These are phyloP conservation scores for Epithemia pelagica DNA, from an alignment of 108 stramenopile genomes.

Conservation along the genomic window DNA sequence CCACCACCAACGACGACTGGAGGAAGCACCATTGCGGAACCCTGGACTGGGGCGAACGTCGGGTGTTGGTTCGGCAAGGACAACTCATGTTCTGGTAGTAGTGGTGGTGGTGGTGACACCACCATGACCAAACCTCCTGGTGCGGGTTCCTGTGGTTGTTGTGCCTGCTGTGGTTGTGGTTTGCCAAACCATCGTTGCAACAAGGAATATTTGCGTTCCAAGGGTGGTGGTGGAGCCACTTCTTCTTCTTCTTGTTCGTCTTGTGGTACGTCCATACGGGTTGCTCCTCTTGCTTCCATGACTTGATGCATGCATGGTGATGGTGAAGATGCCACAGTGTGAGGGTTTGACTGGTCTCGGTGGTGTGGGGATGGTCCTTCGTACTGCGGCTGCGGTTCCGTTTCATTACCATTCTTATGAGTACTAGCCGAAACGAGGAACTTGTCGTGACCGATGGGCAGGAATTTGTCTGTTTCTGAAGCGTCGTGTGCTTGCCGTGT, in stretches of 20 bases:
- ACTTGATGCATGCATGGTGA: too few species aligned
- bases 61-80: too few species aligned
- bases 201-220: neutral
- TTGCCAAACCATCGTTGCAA: neutral
- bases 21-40: too few species aligned
- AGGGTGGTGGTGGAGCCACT: neutral
- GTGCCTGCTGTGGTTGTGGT: neutral
- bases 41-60: too few species aligned
- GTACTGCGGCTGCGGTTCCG: too few species aligned
- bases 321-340: too few species aligned
- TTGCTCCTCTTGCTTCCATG: neutral
- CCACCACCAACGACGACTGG: too few species aligned
- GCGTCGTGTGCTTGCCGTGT: neutral
- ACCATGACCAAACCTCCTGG: neutral
- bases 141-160: neutral
- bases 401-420: too few species aligned
- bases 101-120: neutral
- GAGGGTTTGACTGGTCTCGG: neutral
- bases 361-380: neutral
- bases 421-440: too few species aligned
- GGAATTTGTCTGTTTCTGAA: neutral
- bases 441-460: too few species aligned
- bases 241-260: neutral
- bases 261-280: neutral
- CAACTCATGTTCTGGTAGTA: neutral